phyloP scores from a whole-genome alignment of 495 filamentous ascomycete genomes.

The Geopyxis carbonaria region DNA sequence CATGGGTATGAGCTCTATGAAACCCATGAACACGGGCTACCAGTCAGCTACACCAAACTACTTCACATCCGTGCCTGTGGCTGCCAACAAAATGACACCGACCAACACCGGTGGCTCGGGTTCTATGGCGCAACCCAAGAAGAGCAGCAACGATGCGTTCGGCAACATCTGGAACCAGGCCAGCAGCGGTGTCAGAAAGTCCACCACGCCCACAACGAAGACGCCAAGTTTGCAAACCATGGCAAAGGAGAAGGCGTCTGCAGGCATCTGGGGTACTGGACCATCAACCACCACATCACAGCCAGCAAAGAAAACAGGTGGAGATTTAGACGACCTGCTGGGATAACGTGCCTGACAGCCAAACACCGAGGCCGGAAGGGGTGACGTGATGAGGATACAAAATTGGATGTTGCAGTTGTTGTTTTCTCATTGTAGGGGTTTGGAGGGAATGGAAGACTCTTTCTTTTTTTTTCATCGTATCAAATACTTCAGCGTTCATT shows the following conservation, averaged over 20 bases:
- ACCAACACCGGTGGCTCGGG: constrained; percentile 14
- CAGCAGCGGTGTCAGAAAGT: constrained; percentile 65
- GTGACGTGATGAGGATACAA: constrained; percentile 27
- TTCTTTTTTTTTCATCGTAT: no score
- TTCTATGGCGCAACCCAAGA: constrained; percentile 30
- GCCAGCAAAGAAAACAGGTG: constrained; percentile 22
- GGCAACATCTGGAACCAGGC: constrained; percentile 68
- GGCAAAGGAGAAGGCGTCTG: constrained; percentile 87
- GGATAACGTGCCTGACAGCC: constrained; percentile 27
- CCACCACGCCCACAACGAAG: constrained; percentile 41
- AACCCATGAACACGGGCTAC: constrained; percentile 43
- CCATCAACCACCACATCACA: constrained; percentile 29
- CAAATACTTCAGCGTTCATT: no score
- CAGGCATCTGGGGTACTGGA: constrained; percentile 76
- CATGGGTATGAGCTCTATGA: constrained; percentile 12
- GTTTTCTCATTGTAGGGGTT: no score
- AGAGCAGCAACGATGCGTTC: constrained; percentile 62
- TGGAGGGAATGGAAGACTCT: no score
- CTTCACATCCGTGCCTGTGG: constrained; percentile 58
- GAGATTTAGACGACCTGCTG: constrained; percentile 48
- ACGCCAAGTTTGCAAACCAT: constrained; percentile 72
- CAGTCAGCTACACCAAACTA: constrained; percentile 78
- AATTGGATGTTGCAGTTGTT: no score
- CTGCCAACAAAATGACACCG: constrained; percentile 7
- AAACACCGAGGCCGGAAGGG: not conserved